phyloP scores from a whole-genome alignment of 1,284 basidiomycete species.

The Rhodofomes roseus region DNA sequence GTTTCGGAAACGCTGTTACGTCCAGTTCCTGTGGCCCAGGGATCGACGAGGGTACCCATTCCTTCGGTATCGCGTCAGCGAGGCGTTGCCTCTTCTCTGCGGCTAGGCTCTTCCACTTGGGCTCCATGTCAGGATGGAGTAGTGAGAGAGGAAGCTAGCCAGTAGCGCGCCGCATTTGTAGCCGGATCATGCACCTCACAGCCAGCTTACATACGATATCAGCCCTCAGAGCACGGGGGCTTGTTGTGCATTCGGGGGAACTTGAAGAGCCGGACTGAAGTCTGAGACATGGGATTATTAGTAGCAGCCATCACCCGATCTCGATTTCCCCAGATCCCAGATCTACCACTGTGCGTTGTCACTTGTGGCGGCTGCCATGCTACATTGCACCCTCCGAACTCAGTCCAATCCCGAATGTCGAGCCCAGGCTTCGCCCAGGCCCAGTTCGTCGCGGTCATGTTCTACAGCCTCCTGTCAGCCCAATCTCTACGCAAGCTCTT shows the following conservation, averaged over 20 bases:
- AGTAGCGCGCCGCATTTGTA: background rate
- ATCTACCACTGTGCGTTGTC: too few species aligned
- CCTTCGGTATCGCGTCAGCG: constrained; percentile 41
- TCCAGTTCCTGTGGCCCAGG: constrained; percentile 33
- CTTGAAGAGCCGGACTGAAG: too few species aligned
- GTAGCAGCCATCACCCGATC: too few species aligned
- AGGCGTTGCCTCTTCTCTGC: constrained; percentile 41
- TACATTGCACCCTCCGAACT: too few species aligned
- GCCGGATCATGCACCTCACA: too few species aligned
- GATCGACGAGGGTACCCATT: constrained; percentile 38
- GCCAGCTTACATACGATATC: too few species aligned
- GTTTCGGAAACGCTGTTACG: constrained; percentile 39
- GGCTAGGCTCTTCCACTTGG: constrained; percentile 39
- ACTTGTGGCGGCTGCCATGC: too few species aligned
- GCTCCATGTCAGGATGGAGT: background rate
- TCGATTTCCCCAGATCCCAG: too few species aligned
- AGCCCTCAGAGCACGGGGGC: too few species aligned
- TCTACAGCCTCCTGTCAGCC: background rate
- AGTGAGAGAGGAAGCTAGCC: background rate
- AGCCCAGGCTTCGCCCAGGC: too few species aligned
- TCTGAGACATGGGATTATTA: background rate
- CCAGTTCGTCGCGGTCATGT: too few species aligned
- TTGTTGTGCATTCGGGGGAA: background rate
- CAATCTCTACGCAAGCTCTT: background rate
- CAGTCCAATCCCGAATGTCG: too few species aligned